phyloP scores from a whole-genome alignment of 345 rosid species.

The Pugionium cornutum region DNA sequence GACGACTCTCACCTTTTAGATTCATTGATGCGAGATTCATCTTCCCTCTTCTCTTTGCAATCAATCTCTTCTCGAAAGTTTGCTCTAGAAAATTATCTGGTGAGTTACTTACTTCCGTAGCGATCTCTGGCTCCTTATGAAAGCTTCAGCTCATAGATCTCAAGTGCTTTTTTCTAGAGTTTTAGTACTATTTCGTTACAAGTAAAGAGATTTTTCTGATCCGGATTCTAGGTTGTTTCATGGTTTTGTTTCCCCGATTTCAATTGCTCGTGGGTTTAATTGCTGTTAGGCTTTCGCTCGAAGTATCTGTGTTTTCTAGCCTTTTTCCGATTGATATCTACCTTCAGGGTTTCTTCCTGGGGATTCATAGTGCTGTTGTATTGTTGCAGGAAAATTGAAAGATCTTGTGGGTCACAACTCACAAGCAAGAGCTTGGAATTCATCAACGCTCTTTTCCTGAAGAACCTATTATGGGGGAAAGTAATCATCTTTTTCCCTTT shows the following conservation, averaged over 20 bases:
- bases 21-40: constrained; percentile 1
- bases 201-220: not conserved
- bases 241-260: constrained; percentile 15
- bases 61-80: not conserved
- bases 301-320: no score
- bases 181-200: not conserved
- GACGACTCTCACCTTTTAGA: constrained; percentile 12
- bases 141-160: not conserved
- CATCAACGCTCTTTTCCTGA: constrained; percentile 4
- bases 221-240: not conserved
- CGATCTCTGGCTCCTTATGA: constrained; percentile 4
- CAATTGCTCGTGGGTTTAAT: not conserved
- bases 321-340: not conserved
- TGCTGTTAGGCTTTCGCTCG: not conserved
- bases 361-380: not conserved
- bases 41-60: not conserved
- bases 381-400: constrained; percentile 17
- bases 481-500: constrained; percentile 33
- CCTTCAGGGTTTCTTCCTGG: not conserved
- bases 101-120: constrained; percentile 6
- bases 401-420: constrained; percentile 15
- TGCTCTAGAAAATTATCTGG: not conserved
- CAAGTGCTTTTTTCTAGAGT: not conserved
- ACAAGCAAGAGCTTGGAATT: constrained; percentile 14
- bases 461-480: constrained; percentile 36